A percentile compares a stretch with the other conserved stretches of the same genome.
Evolutionary conservation across 257 asterid species (phyloP).

Genomic region (Solanum clarkiae): DNA sequence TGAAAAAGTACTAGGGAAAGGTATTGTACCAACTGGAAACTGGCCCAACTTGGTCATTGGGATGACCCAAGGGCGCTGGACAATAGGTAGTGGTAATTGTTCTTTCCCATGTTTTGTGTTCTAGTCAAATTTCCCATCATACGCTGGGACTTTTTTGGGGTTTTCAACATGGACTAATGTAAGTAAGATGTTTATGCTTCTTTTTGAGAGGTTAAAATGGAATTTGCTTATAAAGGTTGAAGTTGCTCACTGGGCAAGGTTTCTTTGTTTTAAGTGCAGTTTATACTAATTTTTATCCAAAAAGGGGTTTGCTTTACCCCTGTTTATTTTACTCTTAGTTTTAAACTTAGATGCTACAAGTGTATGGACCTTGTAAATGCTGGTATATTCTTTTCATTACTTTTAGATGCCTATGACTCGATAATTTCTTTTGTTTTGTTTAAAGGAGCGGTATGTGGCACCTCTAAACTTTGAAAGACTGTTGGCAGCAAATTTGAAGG

Average conservation of each 20-base stretch:
- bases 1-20: neutral
- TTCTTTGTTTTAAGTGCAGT: neutral
- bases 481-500: conserved; percentile 58
- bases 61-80: neutral
- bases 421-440: neutral
- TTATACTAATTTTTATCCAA: neutral
- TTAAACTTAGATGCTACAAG: neutral
- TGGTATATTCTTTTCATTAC: neutral
- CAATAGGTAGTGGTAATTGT: neutral
- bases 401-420: neutral
- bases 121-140: neutral
- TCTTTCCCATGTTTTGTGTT: neutral
- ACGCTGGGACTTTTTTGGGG: neutral
- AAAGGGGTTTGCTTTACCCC: neutral
- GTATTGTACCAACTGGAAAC: neutral
- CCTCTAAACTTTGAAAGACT: conserved; percentile 52
- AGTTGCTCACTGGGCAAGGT: neutral
- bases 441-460: conserved; percentile 48
- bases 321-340: neutral
- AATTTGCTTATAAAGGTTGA: neutral
- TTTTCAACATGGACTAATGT: neutral
- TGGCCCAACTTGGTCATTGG: neutral
- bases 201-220: neutral
- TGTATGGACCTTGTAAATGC: neutral
- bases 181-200: neutral